phyloP scores from a whole-genome alignment of 257 asterid species.

The Verbascum thapsus region DNA sequence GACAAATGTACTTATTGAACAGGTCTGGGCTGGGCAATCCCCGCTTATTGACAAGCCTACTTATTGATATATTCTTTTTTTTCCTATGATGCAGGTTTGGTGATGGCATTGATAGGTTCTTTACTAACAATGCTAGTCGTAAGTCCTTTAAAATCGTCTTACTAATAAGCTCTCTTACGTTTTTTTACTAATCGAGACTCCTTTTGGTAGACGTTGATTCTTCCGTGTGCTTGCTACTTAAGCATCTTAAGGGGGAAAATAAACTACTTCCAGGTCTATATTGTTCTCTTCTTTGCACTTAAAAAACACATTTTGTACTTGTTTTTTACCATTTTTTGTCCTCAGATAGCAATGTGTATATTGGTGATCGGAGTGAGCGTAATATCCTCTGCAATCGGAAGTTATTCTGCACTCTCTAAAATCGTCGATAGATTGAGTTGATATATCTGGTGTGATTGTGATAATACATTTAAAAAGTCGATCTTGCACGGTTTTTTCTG shows the following conservation, averaged over 20 bases:
- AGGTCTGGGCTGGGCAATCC: no score
- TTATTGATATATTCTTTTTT: background rate
- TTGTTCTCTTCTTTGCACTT: no score
- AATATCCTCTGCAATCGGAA: slow-evolving; percentile 33
- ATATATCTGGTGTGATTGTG: no score
- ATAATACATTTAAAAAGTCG: no score
- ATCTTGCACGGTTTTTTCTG: no score
- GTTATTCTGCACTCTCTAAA: slow-evolving; percentile 36
- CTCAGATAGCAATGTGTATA: slow-evolving; percentile 35
- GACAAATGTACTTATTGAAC: no score
- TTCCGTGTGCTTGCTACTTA: slow-evolving; percentile 92
- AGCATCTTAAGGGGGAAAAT: slow-evolving; percentile 75
- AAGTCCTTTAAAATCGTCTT: slow-evolving; percentile 26
- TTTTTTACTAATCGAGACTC: slow-evolving; percentile 1
- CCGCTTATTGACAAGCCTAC: background rate
- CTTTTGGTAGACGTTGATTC: slow-evolving; percentile 66
- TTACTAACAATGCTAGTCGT: slow-evolving; percentile 92
- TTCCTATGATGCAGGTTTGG: slow-evolving; percentile 52
- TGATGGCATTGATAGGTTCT: slow-evolving; percentile 89
- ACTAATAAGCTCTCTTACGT: background rate
- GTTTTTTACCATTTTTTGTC: slow-evolving; percentile 8
- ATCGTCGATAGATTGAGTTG: slow-evolving; percentile 29
- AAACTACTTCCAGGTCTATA: slow-evolving; percentile 68
- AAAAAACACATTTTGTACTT: no score
- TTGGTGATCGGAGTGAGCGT: slow-evolving; percentile 32